Evolutionary conservation across 169 alveolate genomes (phyloP).

Genomic region (Plasmodium chabaudi): DNA sequence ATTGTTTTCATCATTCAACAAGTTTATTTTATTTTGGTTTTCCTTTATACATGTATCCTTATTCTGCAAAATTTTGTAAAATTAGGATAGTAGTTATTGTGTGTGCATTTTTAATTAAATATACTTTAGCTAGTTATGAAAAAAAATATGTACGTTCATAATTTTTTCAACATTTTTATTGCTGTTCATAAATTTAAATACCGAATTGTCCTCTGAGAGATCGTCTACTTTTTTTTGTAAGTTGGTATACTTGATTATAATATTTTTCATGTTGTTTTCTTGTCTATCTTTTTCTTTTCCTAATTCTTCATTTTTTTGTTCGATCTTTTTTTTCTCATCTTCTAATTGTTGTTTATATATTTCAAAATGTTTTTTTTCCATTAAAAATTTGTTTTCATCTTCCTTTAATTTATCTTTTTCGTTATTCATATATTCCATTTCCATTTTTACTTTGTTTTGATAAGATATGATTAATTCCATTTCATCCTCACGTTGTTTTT

Average conservation of each 20-base stretch:
- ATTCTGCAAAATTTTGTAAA: neutral
- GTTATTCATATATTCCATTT: constrained; percentile 16
- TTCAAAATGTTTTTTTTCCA: constrained; percentile 29
- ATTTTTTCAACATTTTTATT: too few species aligned
- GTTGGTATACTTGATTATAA: constrained; percentile 12
- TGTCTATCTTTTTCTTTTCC: constrained; percentile 28
- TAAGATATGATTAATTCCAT: constrained; percentile 13
- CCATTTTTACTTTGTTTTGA: constrained; percentile 27
- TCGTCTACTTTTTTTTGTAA: constrained; percentile 35
- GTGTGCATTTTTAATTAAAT: neutral
- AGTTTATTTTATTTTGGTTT: neutral
- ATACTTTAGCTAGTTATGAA: too few species aligned
- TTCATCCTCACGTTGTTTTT: constrained; percentile 15
- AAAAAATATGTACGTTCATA: too few species aligned
- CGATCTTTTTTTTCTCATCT: constrained; percentile 7
- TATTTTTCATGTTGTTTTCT: constrained; percentile 42
- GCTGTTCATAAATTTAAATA: neutral
- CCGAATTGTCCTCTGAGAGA: constrained; percentile 24
- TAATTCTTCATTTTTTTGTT: constrained; percentile 24
- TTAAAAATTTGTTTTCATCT: constrained; percentile 8
- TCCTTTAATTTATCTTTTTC: constrained; percentile 29
- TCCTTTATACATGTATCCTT: constrained; percentile 1
- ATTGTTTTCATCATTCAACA: constrained; percentile 11
- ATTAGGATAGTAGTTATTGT: neutral
- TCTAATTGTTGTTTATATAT: constrained; percentile 15